phyloP scores from a whole-genome alignment of 306 rosid genomes.

The Oemleria cerasiformis region DNA sequence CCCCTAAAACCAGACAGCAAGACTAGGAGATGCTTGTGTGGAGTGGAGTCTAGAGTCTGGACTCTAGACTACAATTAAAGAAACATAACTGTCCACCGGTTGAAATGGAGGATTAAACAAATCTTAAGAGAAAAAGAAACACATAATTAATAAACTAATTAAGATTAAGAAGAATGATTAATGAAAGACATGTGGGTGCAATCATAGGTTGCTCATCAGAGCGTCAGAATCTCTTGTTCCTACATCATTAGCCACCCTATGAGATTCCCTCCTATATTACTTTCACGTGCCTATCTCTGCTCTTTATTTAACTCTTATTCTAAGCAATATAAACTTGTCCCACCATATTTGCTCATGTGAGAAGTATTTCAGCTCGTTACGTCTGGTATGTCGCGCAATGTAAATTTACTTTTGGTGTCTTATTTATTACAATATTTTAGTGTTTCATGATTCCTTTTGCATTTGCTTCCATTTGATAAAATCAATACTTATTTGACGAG shows the following conservation, averaged over 20 bases:
- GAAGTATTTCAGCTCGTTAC: no score
- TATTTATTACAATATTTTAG: no score
- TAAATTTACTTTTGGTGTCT: no score
- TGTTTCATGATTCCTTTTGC: no score
- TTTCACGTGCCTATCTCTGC: slow-evolving; percentile 7
- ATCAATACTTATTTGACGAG: no score
- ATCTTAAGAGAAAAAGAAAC: background rate
- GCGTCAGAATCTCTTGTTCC: background rate
- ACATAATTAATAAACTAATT: background rate
- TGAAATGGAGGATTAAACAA: slow-evolving; percentile 12
- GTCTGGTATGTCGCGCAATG: no score
- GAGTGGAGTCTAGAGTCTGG: no score
- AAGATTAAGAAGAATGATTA: background rate
- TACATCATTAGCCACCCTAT: background rate
- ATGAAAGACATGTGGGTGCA: slow-evolving; percentile 24
- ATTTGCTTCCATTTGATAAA: no score
- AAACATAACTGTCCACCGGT: slow-evolving; percentile 18
- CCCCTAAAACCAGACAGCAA: slow-evolving; percentile 5
- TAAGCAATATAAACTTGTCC: no score
- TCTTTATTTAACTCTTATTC: background rate
- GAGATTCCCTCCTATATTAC: slow-evolving; percentile 14
- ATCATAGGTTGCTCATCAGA: slow-evolving; percentile 12
- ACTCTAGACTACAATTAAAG: slow-evolving; percentile 1
- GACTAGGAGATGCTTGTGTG: slow-evolving; percentile 5
- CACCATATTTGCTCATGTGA: no score